Percentiles rank a stretch among this genome's conserved stretches.
These are phyloP conservation scores for Kuraishia piskuri DNA, from an alignment of 805 yeast species.

Conservation along the genomic window DNA sequence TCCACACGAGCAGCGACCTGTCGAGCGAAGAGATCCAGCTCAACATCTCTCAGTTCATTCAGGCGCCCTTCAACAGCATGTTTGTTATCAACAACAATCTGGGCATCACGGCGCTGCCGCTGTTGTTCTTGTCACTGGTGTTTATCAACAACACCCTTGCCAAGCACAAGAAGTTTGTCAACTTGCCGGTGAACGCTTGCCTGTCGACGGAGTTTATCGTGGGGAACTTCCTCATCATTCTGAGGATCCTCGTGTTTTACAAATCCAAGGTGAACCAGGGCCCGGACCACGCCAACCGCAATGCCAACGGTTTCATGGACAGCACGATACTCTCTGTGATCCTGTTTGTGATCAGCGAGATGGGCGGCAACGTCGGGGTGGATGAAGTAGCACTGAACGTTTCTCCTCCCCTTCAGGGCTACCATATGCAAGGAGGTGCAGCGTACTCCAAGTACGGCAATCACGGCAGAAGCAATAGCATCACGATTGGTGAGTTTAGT, in stretches of 20 bases:
- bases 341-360: conserved; percentile 17
- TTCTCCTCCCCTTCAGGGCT: not conserved
- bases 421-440: not conserved
- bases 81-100: conserved; percentile 39
- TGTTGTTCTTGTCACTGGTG: conserved; percentile 29
- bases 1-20: conserved; percentile 4
- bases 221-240: conserved; percentile 37
- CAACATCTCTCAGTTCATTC: conserved; percentile 11
- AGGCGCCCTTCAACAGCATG: conserved; percentile 11
- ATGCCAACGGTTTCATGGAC: conserved; percentile 16
- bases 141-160: conserved; percentile 17
- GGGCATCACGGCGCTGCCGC: conserved; percentile 42
- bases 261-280: conserved; percentile 9
- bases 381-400: conserved; percentile 1
- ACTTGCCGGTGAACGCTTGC: conserved; percentile 23
- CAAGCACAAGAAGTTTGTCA: conserved; percentile 19
- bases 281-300: conserved; percentile 1
- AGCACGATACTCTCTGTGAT: conserved; percentile 20
- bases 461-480: conserved; percentile 9
- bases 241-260: conserved; percentile 31
- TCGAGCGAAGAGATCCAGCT: conserved; percentile 13
- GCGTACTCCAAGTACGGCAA: conserved; percentile 7
- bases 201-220: conserved; percentile 28
- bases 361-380: conserved; percentile 12
- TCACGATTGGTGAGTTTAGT: conserved; percentile 12